Evolutionary conservation across 116 monocot species (phyloP), one percentile per base, ranked within the genome.

Genomic region (Posidonia oceanica): DNA sequence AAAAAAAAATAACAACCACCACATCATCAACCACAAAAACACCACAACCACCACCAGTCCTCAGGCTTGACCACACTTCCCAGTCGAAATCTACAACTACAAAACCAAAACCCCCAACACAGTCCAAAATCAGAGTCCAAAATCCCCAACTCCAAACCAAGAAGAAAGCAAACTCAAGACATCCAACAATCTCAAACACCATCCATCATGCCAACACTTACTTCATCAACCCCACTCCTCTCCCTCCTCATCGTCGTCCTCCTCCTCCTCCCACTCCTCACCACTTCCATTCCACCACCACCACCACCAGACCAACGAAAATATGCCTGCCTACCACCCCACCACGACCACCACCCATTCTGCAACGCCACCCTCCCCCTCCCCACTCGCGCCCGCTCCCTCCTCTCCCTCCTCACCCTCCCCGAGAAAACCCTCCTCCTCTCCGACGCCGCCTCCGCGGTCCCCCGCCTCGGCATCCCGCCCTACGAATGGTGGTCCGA

Each of bases 401-500:
- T 94, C 73, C 39, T 94, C 82, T 88, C 90, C 67, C 83, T 76
- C 67, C 88, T 94, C 71, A 77, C 79, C 36, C 90, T 90, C 69
- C 68, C 56, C 7, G 88, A 91, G 64, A 95, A 95, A 66, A 75
- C 83, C 79, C 48, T 42, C 44, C 94, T 84, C 68, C 91, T 95
- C 77, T 88, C 91, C 79, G 75, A 84, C 86, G 18, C 69, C 66
- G 88, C 91, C 60, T 72, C 84, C 39, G 69, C 86, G 39, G 71
- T 91, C 64, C 95, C 95, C 59, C 83, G 91, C 66, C 91, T 95
- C 72, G 88, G 88, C 63, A 17, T 95, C 36, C 83, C 88, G 15
- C 20, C 81, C 44, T 95, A 84, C 80, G 71, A 91, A 64, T 95
- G 91, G 95, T 95, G 94, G 94, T 95, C 94, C 23, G 91, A 95